phyloP scores from a whole-genome alignment of 2,329 filamentous ascomycete species.

The Dichotomopilus funicola region DNA sequence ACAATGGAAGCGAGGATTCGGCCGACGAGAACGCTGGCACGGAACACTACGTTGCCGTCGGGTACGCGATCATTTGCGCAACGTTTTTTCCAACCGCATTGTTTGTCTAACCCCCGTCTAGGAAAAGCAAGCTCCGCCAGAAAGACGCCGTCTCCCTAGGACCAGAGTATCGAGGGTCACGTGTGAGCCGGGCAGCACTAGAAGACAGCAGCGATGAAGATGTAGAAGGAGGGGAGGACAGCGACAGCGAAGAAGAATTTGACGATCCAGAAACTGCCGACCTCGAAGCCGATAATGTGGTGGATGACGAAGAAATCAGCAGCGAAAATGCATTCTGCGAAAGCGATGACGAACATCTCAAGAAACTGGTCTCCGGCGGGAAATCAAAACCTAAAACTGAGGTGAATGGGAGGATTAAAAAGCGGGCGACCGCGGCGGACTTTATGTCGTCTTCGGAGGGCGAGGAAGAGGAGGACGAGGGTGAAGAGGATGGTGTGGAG shows the following conservation, averaged over 20 bases:
- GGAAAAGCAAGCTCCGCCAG: conserved; percentile 77
- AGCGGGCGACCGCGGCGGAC: conserved; percentile 48
- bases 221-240: conserved; percentile 39
- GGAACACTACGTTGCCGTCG: conserved; percentile 80
- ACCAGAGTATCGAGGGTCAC: conserved; percentile 71
- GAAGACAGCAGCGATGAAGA: conserved; percentile 44
- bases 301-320: conserved; percentile 48
- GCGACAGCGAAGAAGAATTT: conserved; percentile 40
- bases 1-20: conserved; percentile 37
- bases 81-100: not conserved
- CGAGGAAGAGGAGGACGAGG: conserved; percentile 28
- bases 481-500: conserved; percentile 24
- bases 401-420: conserved; percentile 30
- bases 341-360: conserved; percentile 78
- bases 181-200: conserved; percentile 63
- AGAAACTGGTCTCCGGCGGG: conserved; percentile 60
- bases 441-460: conserved; percentile 47
- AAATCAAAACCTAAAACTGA: conserved; percentile 44
- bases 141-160: conserved; percentile 64
- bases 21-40: conserved; percentile 43
- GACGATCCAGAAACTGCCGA: conserved; percentile 52
- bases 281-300: conserved; percentile 46
- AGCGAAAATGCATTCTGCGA: conserved; percentile 69
- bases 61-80: conserved; percentile 35
- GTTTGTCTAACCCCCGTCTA: conserved; percentile 26